A percentile compares a stretch with the other conserved stretches of the same genome.
Conservation (phyloP, 164 flowering plant species). For the Umbilicus rupestris region DNA sequence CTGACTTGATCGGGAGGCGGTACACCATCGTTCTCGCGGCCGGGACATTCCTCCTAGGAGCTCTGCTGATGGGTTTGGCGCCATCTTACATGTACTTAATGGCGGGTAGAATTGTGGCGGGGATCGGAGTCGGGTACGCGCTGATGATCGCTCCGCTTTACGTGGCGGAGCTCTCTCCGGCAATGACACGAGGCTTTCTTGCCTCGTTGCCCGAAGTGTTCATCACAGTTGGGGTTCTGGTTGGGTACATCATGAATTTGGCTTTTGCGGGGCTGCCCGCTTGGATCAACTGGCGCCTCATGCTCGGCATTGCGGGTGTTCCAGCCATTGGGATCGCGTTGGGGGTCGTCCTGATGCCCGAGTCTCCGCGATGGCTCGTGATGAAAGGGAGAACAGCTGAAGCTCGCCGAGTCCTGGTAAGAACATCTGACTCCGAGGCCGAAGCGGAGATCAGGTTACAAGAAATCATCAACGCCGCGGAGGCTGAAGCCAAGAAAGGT, state of each 20-base stretch:
- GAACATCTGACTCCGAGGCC: slow-evolving; percentile 27
- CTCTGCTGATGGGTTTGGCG: slow-evolving; percentile 72
- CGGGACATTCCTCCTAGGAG: slow-evolving; percentile 53
- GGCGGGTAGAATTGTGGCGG: slow-evolving; percentile 61
- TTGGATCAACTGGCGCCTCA: slow-evolving; percentile 56
- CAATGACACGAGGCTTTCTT: slow-evolving; percentile 59
- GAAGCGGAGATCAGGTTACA: slow-evolving; percentile 50
- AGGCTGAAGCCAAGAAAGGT: background rate
- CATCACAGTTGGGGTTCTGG: slow-evolving; percentile 56
- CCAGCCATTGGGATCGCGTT: slow-evolving; percentile 45
- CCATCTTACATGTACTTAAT: slow-evolving; percentile 44
- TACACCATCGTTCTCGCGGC: slow-evolving; percentile 71
- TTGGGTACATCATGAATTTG: slow-evolving; percentile 61
- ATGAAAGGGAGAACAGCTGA: slow-evolving; percentile 43
- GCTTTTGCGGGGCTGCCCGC: slow-evolving; percentile 33
- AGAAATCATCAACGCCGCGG: slow-evolving; percentile 34
- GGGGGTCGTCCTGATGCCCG: slow-evolving; percentile 64
- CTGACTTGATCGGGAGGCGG: slow-evolving; percentile 74
- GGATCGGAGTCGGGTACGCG: slow-evolving; percentile 79
- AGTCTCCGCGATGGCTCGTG: slow-evolving; percentile 84
- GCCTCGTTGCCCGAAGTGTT: slow-evolving; percentile 74
- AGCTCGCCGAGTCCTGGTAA: slow-evolving; percentile 43
- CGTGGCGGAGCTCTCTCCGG: slow-evolving; percentile 71
- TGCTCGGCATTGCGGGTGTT: slow-evolving; percentile 60
- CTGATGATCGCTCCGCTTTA: slow-evolving; percentile 82